Evolutionary conservation across 2,329 filamentous ascomycete genomes (phyloP).

Genomic region (Exophiala sideris): DNA sequence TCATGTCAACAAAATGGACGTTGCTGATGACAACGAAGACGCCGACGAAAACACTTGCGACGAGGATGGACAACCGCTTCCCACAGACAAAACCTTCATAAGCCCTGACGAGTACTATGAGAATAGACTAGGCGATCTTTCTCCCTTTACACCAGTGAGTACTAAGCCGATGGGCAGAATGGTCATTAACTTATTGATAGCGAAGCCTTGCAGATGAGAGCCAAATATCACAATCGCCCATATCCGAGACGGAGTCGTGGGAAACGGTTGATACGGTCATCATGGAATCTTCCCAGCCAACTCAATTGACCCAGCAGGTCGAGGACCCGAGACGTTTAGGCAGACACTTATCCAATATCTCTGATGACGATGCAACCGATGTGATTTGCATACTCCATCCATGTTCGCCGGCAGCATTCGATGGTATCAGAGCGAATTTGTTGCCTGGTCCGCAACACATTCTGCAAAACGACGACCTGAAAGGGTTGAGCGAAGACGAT

Average conservation of each 20-base stretch:
- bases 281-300: conserved; percentile 40
- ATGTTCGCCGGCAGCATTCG: conserved; percentile 66
- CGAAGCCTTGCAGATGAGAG: not conserved
- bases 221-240: not conserved
- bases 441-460: conserved; percentile 57
- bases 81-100: conserved; percentile 2
- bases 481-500: conserved; percentile 43
- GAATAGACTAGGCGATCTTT: conserved; percentile 5
- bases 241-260: not conserved
- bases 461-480: conserved; percentile 48
- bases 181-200: not conserved
- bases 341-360: conserved; percentile 76
- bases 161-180: not conserved
- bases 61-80: not conserved
- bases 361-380: conserved; percentile 77
- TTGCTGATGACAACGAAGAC: conserved; percentile 8
- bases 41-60: not conserved
- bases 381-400: conserved; percentile 87
- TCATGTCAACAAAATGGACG: conserved; percentile 4
- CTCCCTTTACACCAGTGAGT: conserved; percentile 8
- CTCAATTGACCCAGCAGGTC: conserved; percentile 69
- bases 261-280: conserved; percentile 7
- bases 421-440: conserved; percentile 62
- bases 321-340: conserved; percentile 77
- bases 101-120: conserved; percentile 12